Evolutionary conservation across 2,329 filamentous ascomycete species (phyloP), one percentile per base, ranked within the genome.

Genomic region (Penicillium sp.): DNA sequence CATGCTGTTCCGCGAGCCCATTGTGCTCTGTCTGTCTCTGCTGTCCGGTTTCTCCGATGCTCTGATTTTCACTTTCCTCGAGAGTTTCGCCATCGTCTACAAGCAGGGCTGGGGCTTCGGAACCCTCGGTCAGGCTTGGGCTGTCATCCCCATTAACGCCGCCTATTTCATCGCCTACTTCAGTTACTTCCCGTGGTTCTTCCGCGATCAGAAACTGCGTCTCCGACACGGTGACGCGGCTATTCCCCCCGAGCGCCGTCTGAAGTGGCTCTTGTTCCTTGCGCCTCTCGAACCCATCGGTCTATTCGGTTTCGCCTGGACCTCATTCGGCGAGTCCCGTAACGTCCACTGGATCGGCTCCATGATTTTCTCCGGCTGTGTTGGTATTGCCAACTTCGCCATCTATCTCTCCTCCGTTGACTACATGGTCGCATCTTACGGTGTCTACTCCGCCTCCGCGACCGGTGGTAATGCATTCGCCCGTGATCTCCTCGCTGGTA

Each of bases 371-470:
- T 81, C 82, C 1, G 79, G 78, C 3, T 77, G 88, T 51, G 84
- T 91, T 52, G 88, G 86, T 27, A 85, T 91, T 43, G 87, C 87
- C 57, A 91, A 91, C 65, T 88, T 86, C 53, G 77, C 82, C 22
- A 89, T 89, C 52, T 90, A 90, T 73, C 86, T 89, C 79, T 86
- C 86, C 2, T 88, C 86, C 1, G 87, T 90, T 58, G 86, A 91
- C 69, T 91, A 91, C 74, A 89, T 90, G 82, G 83, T 90, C 44
- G 86, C 85, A 54, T 84, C 87, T 1, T 90, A 91, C 63, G 88
- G 88, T 0, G 84, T 85, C 0, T 90, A 89, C 69, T 83, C 86
- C 0, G 87, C 88, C 3, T 89, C 86, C 0, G 88, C 88, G 1
- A 90, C 88, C 0, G 88, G 88, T 51, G 88, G 88, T 27, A 91